Evolutionary conservation across 2,329 filamentous ascomycete species (phyloP), one percentile per base, ranked within the genome.

Genomic region (Colletotrichum orchidophilum): DNA sequence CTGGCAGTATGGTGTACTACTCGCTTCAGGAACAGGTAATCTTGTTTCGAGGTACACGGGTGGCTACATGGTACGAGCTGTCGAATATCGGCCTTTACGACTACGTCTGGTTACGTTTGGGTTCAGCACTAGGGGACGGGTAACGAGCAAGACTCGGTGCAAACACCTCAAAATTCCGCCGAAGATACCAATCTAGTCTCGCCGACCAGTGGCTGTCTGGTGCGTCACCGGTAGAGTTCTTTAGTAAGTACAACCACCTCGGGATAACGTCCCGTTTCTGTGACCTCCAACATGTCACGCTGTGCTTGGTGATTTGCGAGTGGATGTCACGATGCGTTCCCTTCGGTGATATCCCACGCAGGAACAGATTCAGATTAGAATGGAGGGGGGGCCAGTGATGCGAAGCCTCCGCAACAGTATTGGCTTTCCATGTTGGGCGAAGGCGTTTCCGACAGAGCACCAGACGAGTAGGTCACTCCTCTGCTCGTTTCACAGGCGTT

Each of bases 11-110:
- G 6, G 21, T 33, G 67, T 71, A 24, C n/a, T 3, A 73, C 67
- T 21, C 15, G 13, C 13, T 5, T 54, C 58, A 67, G 67, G 58
- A 55, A 73, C 71, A 71, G 46, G 62, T 42, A 71, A 73, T 66
- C 39, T 70, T 65, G 29, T 59, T 70, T 66, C 35, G 57, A 58
- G 54, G 61, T 29, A 66, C 67, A 53, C 71, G 63, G 71, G 2
- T 66, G 29, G 31, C 29, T 58, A 46, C 66, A 70, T 57, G 15
- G 24, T 33, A 46, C 18, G 50, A n/a, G 26, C 49, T 50, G 39
- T 46, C 42, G 35, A 53, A 2, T 9, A 27, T 29, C 26, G 33
- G 39, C 39, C 31, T 49, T 27, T 21, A 35, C 27, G 24, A 39
- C 42, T 42, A 13, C 26, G 24, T 52, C 18, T 53, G 27, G 2